A percentile compares a stretch with the other conserved stretches of the same genome.
Conservation (phyloP, 495 filamentous ascomycete genomes). For the Tuber magnatum region DNA sequence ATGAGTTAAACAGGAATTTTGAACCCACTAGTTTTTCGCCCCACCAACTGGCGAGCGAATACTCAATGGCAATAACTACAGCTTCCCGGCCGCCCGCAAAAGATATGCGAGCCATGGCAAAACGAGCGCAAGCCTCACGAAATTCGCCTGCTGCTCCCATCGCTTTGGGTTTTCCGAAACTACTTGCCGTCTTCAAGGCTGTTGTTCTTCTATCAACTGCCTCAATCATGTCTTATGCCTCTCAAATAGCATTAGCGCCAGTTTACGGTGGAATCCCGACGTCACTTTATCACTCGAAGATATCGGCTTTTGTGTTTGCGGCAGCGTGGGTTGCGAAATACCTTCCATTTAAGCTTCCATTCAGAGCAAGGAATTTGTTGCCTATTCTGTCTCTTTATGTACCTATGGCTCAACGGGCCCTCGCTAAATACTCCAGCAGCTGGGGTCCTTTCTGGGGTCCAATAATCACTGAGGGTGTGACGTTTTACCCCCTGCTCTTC, state of each 20-base stretch:
- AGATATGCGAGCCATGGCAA: constrained; percentile 8
- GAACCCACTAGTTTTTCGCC: background rate
- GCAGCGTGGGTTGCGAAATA: constrained; percentile 57
- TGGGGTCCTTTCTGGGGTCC: constrained; percentile 67
- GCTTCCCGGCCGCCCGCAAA: constrained; percentile 18
- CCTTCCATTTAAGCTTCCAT: constrained; percentile 44
- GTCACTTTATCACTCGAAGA: constrained; percentile 60
- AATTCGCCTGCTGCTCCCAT: background rate
- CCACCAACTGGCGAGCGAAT: background rate
- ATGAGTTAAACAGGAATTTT: constrained; percentile 10
- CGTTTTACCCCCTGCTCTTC: constrained; percentile 65
- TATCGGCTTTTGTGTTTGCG: constrained; percentile 57
- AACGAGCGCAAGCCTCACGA: constrained; percentile 11
- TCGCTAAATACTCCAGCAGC: constrained; percentile 56
- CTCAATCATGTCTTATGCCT: constrained; percentile 68
- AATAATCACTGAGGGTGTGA: constrained; percentile 61
- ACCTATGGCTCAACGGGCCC: constrained; percentile 60
- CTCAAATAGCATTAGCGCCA: constrained; percentile 66
- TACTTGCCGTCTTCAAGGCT: constrained; percentile 30
- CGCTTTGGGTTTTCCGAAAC: background rate
- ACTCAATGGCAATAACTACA: constrained; percentile 9
- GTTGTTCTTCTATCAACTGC: constrained; percentile 56
- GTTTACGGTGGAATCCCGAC: constrained; percentile 78
- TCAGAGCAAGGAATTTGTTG: constrained; percentile 47
- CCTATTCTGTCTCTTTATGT: constrained; percentile 67